Evolutionary conservation across 73 alveolate species (phyloP).

Genomic region (Tetrahymena malaccensis): DNA sequence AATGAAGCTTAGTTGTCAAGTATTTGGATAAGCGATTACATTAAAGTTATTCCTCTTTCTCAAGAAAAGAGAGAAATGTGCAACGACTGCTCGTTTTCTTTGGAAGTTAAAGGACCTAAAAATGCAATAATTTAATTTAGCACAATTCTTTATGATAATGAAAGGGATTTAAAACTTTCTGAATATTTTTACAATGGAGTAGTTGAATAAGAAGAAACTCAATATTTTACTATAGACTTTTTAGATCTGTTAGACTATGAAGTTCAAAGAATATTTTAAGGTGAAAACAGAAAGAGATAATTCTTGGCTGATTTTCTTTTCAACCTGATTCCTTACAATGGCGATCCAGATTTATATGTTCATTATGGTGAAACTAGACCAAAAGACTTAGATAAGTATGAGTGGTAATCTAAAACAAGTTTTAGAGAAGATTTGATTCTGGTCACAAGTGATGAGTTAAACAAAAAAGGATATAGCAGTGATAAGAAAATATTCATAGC

Average conservation of each 20-base stretch:
- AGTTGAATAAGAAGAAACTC: neutral
- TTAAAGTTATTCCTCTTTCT: neutral
- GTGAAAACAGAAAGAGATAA: neutral
- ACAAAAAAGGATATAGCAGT: neutral
- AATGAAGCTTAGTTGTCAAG: neutral
- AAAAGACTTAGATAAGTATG: neutral
- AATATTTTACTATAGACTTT: neutral
- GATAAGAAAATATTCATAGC: neutral
- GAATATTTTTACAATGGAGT: neutral
- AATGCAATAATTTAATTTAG: neutral
- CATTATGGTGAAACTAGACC: neutral
- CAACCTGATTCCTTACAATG: neutral
- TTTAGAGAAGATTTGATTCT: neutral
- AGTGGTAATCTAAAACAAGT: neutral
- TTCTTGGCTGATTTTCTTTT: neutral
- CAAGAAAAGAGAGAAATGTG: neutral
- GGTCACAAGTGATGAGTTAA: neutral
- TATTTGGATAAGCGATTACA: neutral
- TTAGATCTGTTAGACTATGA: neutral
- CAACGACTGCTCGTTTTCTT: neutral
- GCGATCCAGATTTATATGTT: neutral
- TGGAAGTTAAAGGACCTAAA: neutral
- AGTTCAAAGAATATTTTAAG: neutral
- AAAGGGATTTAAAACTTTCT: neutral
- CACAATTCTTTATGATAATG: neutral